phyloP scores from a whole-genome alignment of 2,329 filamentous ascomycete species.

The Microsporum ferrugineum region DNA sequence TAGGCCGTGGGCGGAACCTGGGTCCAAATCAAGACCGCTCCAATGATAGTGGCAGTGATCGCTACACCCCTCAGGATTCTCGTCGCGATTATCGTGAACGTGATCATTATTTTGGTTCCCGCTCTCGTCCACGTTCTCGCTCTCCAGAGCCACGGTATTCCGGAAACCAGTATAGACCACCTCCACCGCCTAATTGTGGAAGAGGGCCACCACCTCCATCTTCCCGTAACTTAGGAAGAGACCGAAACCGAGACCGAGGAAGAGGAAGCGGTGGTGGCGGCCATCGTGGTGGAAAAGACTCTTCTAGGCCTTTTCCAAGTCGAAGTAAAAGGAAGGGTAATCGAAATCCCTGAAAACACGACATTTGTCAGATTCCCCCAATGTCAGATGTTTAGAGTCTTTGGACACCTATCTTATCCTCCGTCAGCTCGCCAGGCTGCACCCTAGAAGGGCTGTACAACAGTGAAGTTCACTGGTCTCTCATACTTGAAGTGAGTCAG shows the following conservation, averaged over 20 bases:
- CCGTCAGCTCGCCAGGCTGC: background rate
- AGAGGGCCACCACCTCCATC: constrained; percentile 12
- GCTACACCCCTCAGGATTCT: constrained; percentile 9
- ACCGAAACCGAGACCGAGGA: constrained; percentile 16
- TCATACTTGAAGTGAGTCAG: background rate
- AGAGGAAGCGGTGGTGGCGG: constrained; percentile 17
- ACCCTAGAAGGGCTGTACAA: background rate
- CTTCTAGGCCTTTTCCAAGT: background rate
- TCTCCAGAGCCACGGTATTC: constrained; percentile 20
- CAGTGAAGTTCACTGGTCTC: background rate
- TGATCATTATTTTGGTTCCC: constrained; percentile 18
- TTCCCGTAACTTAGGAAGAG: constrained; percentile 9
- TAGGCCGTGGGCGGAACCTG: constrained; percentile 22
- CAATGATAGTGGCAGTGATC: constrained; percentile 7
- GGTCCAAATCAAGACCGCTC: constrained; percentile 13
- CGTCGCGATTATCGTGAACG: constrained; percentile 19
- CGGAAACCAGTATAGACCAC: constrained; percentile 16
- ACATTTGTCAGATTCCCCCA: background rate
- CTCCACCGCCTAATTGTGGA: constrained; percentile 17
- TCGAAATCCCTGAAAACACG: background rate
- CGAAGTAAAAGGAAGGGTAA: background rate
- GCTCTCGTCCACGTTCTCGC: constrained; percentile 22
- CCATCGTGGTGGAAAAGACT: background rate
- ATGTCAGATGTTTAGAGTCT: background rate
- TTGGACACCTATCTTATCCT: background rate